Evolutionary conservation across 768 basidiomycete species (phyloP), one percentile per base, ranked within the genome.

Genomic region (Lentinula sp.): DNA sequence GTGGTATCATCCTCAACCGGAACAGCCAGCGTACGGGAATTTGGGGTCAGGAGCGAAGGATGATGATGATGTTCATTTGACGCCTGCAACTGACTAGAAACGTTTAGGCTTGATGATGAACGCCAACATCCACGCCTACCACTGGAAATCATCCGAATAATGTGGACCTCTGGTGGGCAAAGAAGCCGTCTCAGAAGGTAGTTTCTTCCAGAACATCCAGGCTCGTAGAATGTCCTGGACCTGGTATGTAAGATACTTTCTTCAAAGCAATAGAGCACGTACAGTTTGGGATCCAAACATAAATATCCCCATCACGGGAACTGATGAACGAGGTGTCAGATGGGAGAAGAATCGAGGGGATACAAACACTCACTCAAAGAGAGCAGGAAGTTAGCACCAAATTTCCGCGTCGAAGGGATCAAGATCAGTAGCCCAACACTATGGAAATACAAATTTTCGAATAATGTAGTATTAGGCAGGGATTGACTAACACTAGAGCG

Each of bases 141-240:
- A 12, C 39, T 10, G 10, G 39, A 15, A 5, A 18, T n/a, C 43
- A 45, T 45, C 43, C 15, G 54, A 13, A n/a, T 15, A 23, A 18
- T 12, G 16, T 8, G 37, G 35, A 6, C 9, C 28, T 16, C 18
- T 1, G 28, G 15, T 23, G 16, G 35, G 52, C 16, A 7, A 10
- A 37, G n/a, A 18, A 12, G 54, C 15, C 3, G 13, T 37, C 7
- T 42, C 9, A 13, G 54, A 20, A 0, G 6, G 13, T 41, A 23
- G 8, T 23, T 10, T 55, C 18, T 37, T 55, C 59, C 59, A 60
- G 33, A 60, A 60, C 59, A 51, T 60, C 46, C 49, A 60, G 1
- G 33, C 46, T 37, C 51, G 32, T n/a, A 60, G 9, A 3, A 60
- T 49, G 32, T 60, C 59, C 59, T 60, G 28, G 7, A 33, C 20